These are phyloP conservation scores for Russula sp. DNA, from an alignment of 768 basidiomycete genomes.

Conservation along the genomic window DNA sequence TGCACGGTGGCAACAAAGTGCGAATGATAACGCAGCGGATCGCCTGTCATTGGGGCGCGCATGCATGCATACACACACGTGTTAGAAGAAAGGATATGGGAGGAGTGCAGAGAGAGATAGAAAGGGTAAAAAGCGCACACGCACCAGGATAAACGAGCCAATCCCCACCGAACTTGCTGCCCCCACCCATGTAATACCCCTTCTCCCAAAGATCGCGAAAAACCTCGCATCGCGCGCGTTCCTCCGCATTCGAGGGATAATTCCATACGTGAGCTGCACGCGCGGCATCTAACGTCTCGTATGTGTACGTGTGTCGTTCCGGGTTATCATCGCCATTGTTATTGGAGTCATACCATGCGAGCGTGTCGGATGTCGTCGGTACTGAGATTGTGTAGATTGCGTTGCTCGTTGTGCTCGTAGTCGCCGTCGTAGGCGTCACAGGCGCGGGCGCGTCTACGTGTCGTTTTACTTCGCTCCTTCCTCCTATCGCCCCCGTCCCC, in stretches of 20 bases:
- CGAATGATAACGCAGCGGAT: constrained; percentile 94
- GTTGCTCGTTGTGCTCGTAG: background rate
- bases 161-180: constrained; percentile 94
- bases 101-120: no score
- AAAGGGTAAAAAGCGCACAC: constrained; percentile 35
- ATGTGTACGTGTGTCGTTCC: constrained; percentile 40
- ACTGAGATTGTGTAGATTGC: constrained; percentile 56
- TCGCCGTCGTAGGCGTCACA: background rate
- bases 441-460: background rate
- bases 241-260: constrained; percentile 61
- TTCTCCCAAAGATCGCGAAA: constrained; percentile 79
- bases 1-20: constrained; percentile 89
- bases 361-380: constrained; percentile 56
- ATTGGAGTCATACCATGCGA: constrained; percentile 61
- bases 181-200: constrained; percentile 84
- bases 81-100: no score
- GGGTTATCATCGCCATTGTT: no score
- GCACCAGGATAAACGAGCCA: constrained; percentile 94
- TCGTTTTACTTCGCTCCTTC: background rate
- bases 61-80: no score
- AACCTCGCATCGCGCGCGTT: constrained; percentile 75
- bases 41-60: constrained; percentile 49
- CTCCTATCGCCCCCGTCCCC: background rate
- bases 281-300: constrained; percentile 58
- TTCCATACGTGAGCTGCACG: constrained; percentile 69